A percentile compares a stretch with the other conserved stretches of the same genome.
phyloP scores from a whole-genome alignment of 23 red algal species.

The Gracilaria gracilis region DNA sequence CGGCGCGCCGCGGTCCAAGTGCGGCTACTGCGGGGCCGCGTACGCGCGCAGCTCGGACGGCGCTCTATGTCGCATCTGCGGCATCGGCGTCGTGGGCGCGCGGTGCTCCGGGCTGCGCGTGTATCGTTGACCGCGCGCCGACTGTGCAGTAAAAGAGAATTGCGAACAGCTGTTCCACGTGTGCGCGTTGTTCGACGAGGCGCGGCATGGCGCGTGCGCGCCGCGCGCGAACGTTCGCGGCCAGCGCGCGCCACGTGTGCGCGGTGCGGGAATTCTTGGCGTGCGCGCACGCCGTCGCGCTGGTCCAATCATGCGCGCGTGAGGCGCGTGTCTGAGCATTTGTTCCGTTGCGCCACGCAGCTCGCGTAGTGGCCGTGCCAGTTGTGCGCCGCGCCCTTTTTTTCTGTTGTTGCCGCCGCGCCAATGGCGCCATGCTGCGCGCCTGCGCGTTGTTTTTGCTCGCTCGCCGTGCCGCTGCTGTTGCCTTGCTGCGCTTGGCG shows the following conservation, averaged over 20 bases:
- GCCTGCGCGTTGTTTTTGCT: neutral
- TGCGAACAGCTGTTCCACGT: too few species aligned
- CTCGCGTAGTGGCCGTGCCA: too few species aligned
- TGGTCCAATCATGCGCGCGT: neutral
- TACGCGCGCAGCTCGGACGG: conserved; percentile 38
- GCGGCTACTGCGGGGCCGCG: conserved; percentile 74
- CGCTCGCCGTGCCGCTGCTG: too few species aligned
- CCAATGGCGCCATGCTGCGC: too few species aligned
- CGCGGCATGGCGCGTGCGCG: neutral
- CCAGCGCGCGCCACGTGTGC: neutral
- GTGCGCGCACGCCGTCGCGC: neutral
- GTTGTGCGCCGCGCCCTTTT: neutral
- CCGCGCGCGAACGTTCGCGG: neutral
- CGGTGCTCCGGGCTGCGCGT: conserved; percentile 50
- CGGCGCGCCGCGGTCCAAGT: conserved; percentile 31
- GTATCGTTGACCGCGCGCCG: too few species aligned
- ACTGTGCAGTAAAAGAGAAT: too few species aligned
- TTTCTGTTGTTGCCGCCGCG: too few species aligned
- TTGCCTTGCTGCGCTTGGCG: neutral
- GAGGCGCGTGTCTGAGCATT: neutral
- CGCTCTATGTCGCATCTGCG: conserved; percentile 68
- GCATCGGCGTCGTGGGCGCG: conserved; percentile 65
- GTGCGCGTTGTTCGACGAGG: too few species aligned
- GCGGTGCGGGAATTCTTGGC: neutral
- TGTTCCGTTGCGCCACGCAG: conserved; percentile 28